A percentile compares a stretch with the other conserved stretches of the same genome.
phyloP scores from a whole-genome alignment of 805 yeast species.

The Saturnispora hagleri region DNA sequence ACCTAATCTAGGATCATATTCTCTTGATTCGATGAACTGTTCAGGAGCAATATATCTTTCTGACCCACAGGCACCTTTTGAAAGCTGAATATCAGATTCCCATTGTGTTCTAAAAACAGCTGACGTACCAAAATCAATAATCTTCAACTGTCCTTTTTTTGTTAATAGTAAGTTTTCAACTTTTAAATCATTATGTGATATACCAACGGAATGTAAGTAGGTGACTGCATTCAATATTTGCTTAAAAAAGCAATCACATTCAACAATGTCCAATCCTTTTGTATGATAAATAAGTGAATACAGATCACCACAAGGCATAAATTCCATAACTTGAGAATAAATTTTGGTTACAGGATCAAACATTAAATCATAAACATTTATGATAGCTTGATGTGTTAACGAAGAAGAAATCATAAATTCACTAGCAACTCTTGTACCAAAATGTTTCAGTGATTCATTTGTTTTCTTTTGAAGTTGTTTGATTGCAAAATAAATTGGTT shows the following conservation, averaged over 20 bases:
- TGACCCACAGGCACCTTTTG: constrained; percentile 75
- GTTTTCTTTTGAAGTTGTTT: constrained; percentile 62
- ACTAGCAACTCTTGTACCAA: constrained; percentile 68
- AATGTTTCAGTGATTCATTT: constrained; percentile 47
- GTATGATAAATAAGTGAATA: constrained; percentile 48
- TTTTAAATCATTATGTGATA: constrained; percentile 88
- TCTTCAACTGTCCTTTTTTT: constrained; percentile 53
- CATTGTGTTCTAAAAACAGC: constrained; percentile 87
- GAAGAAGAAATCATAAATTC: constrained; percentile 85
- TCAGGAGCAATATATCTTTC: constrained; percentile 93
- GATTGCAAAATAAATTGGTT: constrained; percentile 54
- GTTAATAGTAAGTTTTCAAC: constrained; percentile 78
- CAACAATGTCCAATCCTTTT: constrained; percentile 47
- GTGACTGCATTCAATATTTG: constrained; percentile 75
- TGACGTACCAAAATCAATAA: constrained; percentile 85
- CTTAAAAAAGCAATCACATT: constrained; percentile 84
- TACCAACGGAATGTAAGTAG: constrained; percentile 85
- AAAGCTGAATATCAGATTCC: constrained; percentile 64
- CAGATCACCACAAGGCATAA: constrained; percentile 80
- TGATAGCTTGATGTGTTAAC: constrained; percentile 66
- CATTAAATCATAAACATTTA: constrained; percentile 72
- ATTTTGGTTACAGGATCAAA: constrained; percentile 58
- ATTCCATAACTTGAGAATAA: constrained; percentile 90
- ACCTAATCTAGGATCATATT: constrained; percentile 68
- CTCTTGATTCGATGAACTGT: constrained; percentile 47